Percentiles rank a stretch among this genome's conserved stretches.
Evolutionary conservation across 441 rosid genomes (phyloP).

Genomic region (Viola pubescens): DNA sequence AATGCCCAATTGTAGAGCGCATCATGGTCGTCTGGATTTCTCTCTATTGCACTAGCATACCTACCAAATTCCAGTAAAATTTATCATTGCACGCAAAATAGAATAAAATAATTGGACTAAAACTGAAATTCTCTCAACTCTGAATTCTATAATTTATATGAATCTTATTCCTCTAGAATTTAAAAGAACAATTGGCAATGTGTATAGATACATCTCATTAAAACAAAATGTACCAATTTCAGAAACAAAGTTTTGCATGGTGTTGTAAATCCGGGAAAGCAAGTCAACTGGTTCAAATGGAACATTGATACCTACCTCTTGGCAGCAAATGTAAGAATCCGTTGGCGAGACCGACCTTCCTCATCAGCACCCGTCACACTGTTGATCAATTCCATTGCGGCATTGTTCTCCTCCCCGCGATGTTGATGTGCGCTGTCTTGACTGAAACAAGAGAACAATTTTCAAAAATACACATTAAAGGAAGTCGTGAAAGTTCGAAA

Average conservation of each 20-base stretch:
- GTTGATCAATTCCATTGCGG: conserved; percentile 83
- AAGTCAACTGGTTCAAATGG: background rate
- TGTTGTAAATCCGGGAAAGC: background rate
- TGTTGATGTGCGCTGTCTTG: conserved; percentile 52
- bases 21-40: conserved; percentile 94
- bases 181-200: background rate
- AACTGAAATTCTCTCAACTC: too few relatives aligned
- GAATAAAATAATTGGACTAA: too few relatives aligned
- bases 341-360: conserved; percentile 94
- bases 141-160: too few relatives aligned
- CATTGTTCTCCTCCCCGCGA: conserved; percentile 54
- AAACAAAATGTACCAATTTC: too few relatives aligned
- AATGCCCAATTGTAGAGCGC: conserved; percentile 96
- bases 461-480: background rate
- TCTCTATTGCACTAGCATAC: conserved; percentile 81
- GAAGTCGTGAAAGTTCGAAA: background rate
- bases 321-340: conserved; percentile 96
- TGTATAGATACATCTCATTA: background rate
- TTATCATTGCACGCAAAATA: too few relatives aligned
- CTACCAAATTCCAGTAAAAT: conserved; percentile 25
- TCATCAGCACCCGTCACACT: conserved; percentile 79
- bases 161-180: background rate
- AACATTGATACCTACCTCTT: conserved; percentile 48
- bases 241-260: too few relatives aligned
- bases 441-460: conserved; percentile 30